phyloP scores from a whole-genome alignment of 495 filamentous ascomycete genomes.

The Talaromyces trachyspermus region DNA sequence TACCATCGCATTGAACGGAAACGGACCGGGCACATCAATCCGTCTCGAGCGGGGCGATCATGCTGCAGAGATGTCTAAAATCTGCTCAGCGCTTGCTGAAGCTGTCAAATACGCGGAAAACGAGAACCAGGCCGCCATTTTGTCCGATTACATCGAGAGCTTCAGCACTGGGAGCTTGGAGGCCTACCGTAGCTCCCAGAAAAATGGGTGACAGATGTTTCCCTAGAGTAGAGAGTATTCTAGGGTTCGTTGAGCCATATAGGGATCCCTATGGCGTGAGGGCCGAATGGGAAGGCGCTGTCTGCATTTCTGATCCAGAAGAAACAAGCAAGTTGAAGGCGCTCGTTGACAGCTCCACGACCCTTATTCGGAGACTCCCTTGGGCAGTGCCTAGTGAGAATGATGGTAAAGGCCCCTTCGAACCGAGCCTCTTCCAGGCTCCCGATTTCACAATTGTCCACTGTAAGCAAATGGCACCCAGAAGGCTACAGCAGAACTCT shows the following conservation, averaged over 20 bases:
- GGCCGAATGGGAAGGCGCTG: slow-evolving; percentile 39
- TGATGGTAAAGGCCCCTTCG: slow-evolving; percentile 36
- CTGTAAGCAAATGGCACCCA: slow-evolving; percentile 12
- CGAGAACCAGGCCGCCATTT: slow-evolving; percentile 18
- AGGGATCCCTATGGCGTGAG: slow-evolving; percentile 37
- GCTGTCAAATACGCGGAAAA: slow-evolving; percentile 26
- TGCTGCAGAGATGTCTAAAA: slow-evolving; percentile 15
- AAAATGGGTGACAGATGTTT: slow-evolving; percentile 35
- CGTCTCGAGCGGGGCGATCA: slow-evolving; percentile 20
- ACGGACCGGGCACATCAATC: too few species aligned
- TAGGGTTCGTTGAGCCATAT: slow-evolving; percentile 45
- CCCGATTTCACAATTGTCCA: slow-evolving; percentile 38
- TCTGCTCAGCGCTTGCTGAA: slow-evolving; percentile 12
- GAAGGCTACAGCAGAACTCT: neutral
- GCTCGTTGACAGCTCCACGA: slow-evolving; percentile 24
- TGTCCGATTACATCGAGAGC: slow-evolving; percentile 23
- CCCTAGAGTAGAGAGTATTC: slow-evolving; percentile 34
- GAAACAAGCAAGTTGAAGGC: slow-evolving; percentile 25
- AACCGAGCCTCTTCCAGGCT: slow-evolving; percentile 31
- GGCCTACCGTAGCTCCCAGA: slow-evolving; percentile 27
- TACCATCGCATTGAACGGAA: neutral
- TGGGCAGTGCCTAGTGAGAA: slow-evolving; percentile 38
- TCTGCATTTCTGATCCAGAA: slow-evolving; percentile 33
- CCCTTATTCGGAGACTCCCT: slow-evolving; percentile 29
- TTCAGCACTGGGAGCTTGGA: slow-evolving; percentile 31